Base-by-base conservation (phyloP, 1,284 basidiomycete genomes). In the Apiotrichum laibachii region DNA sequence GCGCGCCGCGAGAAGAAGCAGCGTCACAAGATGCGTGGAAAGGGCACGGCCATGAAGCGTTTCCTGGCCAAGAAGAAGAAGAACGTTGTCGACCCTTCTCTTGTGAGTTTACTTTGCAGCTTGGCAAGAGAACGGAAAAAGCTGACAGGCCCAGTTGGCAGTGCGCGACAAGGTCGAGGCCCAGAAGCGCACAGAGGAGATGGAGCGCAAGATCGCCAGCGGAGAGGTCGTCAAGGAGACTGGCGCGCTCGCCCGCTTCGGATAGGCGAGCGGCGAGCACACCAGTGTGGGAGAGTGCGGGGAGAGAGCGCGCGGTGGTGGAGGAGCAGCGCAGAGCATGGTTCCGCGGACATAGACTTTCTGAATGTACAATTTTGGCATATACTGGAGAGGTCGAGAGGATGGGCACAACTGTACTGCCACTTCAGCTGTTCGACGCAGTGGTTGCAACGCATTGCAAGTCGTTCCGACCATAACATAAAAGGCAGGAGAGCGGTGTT, bases 51-150 rank as follows among this genome's bases (percentile, higher is more conserved):
- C 73, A 77, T 90, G 74, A 94, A 92, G 77, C 81, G 90, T 80
- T 87, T 71, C 69, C 76, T 95, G 59, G 92, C 92, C 80, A 76
- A 76, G 65, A 88, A 92, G 77, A 85, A 90, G 73, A 92, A 93
- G 82, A 95, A 96, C 69, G 89, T 96, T 56, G 85, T 96, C 64
- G 92, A 95, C 75, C 89, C 90, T 31, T 83, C 85, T 50, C 85
- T 88, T 56, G 91, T 94, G 69, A 70, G 87, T 82, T 50, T 50
- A 31, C 26, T 4, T 4, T 31, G 7, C 26, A 31, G 26, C 26
- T 31, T n/a, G n/a, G n/a, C n/a, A n/a, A n/a, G n/a, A n/a, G n/a
- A n/a, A 34, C 15, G 16, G 16, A 16, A 39, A 26, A 5, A 13
- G 33, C 60, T 61, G 56, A 61, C 53, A 33, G 1, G 15, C 16